phyloP scores from a whole-genome alignment of 345 rosid species.

The Ricinus communis region DNA sequence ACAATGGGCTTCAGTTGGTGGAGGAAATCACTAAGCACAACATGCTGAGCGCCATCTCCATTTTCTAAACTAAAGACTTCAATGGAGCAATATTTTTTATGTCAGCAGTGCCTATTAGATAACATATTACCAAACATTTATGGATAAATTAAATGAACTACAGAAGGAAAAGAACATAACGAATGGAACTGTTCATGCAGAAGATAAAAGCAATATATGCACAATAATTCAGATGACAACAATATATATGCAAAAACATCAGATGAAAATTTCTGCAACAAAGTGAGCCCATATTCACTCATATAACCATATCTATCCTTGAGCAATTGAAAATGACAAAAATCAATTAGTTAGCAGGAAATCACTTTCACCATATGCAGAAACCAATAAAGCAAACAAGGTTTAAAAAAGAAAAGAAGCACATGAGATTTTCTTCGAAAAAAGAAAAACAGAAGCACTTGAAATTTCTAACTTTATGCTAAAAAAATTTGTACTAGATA shows the following conservation, averaged over 20 bases:
- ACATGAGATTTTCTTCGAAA: no score
- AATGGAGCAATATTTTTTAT: neutral
- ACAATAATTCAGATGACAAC: neutral
- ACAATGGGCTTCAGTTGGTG: neutral
- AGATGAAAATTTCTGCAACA: neutral
- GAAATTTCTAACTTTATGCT: neutral
- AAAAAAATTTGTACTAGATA: constrained; percentile 3
- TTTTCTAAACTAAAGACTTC: neutral
- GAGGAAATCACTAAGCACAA: neutral
- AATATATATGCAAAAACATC: neutral
- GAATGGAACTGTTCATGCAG: neutral
- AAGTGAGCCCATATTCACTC: neutral
- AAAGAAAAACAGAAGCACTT: neutral
- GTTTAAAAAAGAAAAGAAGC: neutral
- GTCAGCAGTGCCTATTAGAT: neutral
- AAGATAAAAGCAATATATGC: no score
- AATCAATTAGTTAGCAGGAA: constrained; percentile 12
- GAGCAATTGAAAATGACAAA: neutral
- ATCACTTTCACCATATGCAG: constrained; percentile 1
- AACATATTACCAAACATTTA: neutral
- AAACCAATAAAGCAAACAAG: neutral
- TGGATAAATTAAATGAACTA: neutral
- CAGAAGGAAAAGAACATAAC: constrained; percentile 3
- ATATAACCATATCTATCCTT: neutral
- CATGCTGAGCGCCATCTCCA: neutral